Percentiles rank a stretch among this genome's conserved stretches.
Conservation (phyloP, 345 rosid genomes). For the Ceriops zippeliana region DNA sequence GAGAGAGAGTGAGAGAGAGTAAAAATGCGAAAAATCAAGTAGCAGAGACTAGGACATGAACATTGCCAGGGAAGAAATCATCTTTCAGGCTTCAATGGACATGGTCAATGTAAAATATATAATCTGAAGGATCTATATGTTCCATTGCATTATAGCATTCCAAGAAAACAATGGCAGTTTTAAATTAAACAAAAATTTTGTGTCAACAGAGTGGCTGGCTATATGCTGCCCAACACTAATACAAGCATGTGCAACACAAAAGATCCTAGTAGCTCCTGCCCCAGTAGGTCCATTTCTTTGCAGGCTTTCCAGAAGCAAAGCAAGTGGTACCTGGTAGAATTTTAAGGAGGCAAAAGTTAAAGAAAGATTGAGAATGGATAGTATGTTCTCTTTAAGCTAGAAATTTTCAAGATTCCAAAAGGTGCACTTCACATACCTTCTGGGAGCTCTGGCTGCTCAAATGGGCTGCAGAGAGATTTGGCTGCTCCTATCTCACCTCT, state of each 20-base stretch:
- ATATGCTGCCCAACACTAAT: not conserved
- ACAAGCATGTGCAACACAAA: not conserved
- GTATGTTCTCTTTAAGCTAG: too few relatives aligned
- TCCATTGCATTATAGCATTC: too few relatives aligned
- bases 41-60: too few relatives aligned
- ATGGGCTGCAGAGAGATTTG: conserved; percentile 87
- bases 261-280: conserved; percentile 78
- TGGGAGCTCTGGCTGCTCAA: conserved; percentile 89
- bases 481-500: conserved; percentile 93
- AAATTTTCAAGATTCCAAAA: not conserved
- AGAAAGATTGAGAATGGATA: not conserved
- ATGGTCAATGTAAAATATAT: too few relatives aligned
- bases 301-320: conserved; percentile 92
- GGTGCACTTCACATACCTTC: conserved; percentile 38
- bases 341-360: not conserved
- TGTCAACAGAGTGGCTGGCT: too few relatives aligned
- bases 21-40: too few relatives aligned
- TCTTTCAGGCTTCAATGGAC: too few relatives aligned
- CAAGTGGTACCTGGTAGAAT: conserved; percentile 59
- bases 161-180: too few relatives aligned
- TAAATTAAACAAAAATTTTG: too few relatives aligned
- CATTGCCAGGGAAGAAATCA: too few relatives aligned
- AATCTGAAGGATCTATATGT: too few relatives aligned
- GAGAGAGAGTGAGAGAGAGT: too few relatives aligned
- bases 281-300: conserved; percentile 93